A percentile compares a stretch with the other conserved stretches of the same genome.
Conservation (phyloP, 768 basidiomycete species). For the Pholiota conissans region DNA sequence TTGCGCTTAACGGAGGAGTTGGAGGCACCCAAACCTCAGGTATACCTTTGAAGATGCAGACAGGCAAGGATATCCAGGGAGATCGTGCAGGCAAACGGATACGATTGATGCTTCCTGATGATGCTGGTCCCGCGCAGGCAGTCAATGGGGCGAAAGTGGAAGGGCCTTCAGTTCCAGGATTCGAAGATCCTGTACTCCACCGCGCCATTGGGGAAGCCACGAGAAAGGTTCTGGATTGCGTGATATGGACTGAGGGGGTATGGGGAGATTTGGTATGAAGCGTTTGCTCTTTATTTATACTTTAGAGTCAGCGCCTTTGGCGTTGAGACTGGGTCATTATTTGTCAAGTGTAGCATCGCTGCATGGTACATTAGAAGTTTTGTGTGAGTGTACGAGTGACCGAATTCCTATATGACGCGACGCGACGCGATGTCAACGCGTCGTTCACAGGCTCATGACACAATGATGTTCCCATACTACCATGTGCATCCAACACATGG, state of each 20-base stretch:
- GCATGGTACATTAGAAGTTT: not conserved
- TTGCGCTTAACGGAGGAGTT: not conserved
- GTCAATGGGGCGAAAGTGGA: not conserved
- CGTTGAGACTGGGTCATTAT: no score
- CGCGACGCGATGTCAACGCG: not conserved
- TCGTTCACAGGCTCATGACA: not conserved
- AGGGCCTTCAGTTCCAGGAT: conserved; percentile 50
- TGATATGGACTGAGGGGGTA: conserved; percentile 55
- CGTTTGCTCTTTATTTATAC: not conserved
- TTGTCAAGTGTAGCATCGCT: no score
- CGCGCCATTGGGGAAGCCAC: conserved; percentile 41
- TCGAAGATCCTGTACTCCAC: conserved; percentile 62
- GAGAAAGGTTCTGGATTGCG: conserved; percentile 35
- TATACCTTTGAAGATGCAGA: conserved; percentile 36
- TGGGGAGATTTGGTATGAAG: conserved; percentile 48
- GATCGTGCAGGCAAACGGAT: conserved; percentile 19
- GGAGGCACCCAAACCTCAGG: not conserved
- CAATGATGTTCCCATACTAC: not conserved
- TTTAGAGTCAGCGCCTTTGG: not conserved
- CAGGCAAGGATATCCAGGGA: conserved; percentile 27
- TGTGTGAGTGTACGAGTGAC: no score
- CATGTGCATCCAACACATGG: conserved; percentile 1
- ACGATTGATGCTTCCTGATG: conserved; percentile 14
- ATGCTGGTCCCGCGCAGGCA: not conserved
- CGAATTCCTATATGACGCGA: not conserved